phyloP scores from a whole-genome alignment of 768 basidiomycete genomes.

The Hebeloma cylindrosporum region DNA sequence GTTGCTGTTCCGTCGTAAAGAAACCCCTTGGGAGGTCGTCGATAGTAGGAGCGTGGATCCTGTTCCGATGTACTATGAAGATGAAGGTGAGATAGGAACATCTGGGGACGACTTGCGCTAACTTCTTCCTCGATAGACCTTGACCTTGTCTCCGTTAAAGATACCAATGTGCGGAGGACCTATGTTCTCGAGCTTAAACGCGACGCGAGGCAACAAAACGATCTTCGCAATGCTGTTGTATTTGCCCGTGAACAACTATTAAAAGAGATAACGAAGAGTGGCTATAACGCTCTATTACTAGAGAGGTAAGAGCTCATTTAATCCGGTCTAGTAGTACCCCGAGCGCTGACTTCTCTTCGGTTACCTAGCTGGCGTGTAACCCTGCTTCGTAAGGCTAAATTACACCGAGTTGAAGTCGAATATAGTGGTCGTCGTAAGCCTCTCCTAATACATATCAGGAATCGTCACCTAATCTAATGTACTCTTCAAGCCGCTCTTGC shows the following conservation, averaged over 20 bases:
- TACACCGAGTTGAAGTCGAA: conserved; percentile 64
- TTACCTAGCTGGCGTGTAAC: conserved; percentile 64
- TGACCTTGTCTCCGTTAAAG: conserved; percentile 55
- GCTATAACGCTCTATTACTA: conserved; percentile 61
- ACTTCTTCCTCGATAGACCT: conserved; percentile 42
- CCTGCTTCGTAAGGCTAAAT: conserved; percentile 59
- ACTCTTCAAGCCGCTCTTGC: conserved; percentile 50
- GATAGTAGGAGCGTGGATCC: conserved; percentile 64
- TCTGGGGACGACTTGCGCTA: background rate
- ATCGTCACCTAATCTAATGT: conserved; percentile 7
- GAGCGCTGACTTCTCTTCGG: conserved; percentile 6
- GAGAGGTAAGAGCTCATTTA: conserved; percentile 54
- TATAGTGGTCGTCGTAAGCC: conserved; percentile 63
- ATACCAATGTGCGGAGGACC: conserved; percentile 54
- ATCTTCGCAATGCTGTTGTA: conserved; percentile 52
- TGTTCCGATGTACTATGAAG: conserved; percentile 61
- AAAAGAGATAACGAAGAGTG: conserved; percentile 50
- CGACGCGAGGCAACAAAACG: conserved; percentile 39
- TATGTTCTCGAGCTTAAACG: conserved; percentile 62
- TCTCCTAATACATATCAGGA: conserved; percentile 8
- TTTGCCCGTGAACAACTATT: conserved; percentile 68
- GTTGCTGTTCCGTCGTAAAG: conserved; percentile 55
- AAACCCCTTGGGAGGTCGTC: conserved; percentile 78
- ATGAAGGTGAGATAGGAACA: conserved; percentile 45
- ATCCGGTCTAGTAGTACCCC: background rate